Evolutionary conservation across 148 eudicot genomes (phyloP).

Genomic region (Cornus kousa): DNA sequence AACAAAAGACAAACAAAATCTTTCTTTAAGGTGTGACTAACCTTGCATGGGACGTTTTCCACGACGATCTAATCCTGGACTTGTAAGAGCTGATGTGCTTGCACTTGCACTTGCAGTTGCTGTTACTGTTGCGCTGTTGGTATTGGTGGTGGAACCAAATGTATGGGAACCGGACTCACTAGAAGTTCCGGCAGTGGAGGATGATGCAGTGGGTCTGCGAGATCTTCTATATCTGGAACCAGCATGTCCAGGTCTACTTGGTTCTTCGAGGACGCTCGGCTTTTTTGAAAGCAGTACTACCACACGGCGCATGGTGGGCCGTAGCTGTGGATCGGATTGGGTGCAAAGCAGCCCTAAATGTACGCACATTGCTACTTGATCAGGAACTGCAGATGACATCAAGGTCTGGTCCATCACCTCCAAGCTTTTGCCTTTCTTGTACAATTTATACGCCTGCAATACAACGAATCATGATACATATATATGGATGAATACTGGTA

Average conservation of each 20-base stretch:
- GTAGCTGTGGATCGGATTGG: slow-evolving; percentile 63
- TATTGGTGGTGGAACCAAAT: slow-evolving; percentile 32
- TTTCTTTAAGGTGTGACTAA: slow-evolving; percentile 10
- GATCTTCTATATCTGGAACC: slow-evolving; percentile 54
- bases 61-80: slow-evolving; percentile 21
- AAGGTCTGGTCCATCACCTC: slow-evolving; percentile 65
- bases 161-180: slow-evolving; percentile 29
- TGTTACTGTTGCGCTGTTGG: background rate
- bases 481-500: background rate
- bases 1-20: slow-evolving; percentile 4
- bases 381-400: slow-evolving; percentile 50
- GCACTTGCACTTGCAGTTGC: slow-evolving; percentile 23
- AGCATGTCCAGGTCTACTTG: slow-evolving; percentile 65
- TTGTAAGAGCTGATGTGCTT: slow-evolving; percentile 23
- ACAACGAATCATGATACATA: background rate
- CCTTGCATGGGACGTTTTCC: slow-evolving; percentile 50
- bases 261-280: slow-evolving; percentile 58
- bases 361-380: slow-evolving; percentile 57
- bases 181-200: slow-evolving; percentile 39
- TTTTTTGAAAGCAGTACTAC: slow-evolving; percentile 61
- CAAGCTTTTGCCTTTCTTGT: slow-evolving; percentile 50
- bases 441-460: slow-evolving; percentile 70
- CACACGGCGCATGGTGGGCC: slow-evolving; percentile 77
- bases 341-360: slow-evolving; percentile 74
- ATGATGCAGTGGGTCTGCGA: slow-evolving; percentile 29